Conservation (phyloP, 73 alveolate species). For the Uronychia binucleata region DNA sequence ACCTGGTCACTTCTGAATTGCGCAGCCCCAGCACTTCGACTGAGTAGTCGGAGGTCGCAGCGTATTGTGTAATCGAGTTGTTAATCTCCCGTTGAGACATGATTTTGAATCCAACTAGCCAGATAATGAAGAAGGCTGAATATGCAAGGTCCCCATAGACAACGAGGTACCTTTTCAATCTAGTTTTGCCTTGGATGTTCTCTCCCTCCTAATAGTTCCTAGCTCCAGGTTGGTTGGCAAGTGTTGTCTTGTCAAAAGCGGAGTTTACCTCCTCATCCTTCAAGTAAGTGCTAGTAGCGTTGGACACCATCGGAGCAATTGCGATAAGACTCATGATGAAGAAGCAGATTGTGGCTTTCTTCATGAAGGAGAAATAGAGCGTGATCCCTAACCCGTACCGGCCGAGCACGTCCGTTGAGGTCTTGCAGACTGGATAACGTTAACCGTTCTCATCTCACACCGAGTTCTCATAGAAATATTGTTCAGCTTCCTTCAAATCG, state of each 20-base stretch:
- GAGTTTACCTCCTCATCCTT: background rate
- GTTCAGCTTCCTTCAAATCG: background rate
- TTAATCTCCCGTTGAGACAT: background rate
- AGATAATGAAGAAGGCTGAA: background rate
- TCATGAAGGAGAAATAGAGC: background rate
- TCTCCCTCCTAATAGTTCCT: background rate
- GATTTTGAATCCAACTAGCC: background rate
- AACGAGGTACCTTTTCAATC: background rate
- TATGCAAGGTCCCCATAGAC: conserved; percentile 2
- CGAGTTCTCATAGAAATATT: background rate
- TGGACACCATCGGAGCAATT: background rate
- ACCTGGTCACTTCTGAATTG: background rate
- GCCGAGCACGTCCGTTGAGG: background rate
- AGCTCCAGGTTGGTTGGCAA: background rate
- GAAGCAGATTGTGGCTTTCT: background rate
- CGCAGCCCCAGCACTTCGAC: conserved; percentile 6
- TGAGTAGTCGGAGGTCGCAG: background rate
- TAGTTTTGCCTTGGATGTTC: background rate
- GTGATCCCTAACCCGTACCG: background rate
- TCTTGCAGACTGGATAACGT: background rate
- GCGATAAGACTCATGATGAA: background rate
- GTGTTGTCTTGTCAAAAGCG: background rate
- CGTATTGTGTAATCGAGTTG: background rate
- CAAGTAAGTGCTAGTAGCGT: background rate
- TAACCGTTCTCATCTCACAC: background rate